A percentile compares a stretch with the other conserved stretches of the same genome.
Conservation (phyloP, 495 filamentous ascomycete species). For the Hypomontagnella monticulosa region DNA sequence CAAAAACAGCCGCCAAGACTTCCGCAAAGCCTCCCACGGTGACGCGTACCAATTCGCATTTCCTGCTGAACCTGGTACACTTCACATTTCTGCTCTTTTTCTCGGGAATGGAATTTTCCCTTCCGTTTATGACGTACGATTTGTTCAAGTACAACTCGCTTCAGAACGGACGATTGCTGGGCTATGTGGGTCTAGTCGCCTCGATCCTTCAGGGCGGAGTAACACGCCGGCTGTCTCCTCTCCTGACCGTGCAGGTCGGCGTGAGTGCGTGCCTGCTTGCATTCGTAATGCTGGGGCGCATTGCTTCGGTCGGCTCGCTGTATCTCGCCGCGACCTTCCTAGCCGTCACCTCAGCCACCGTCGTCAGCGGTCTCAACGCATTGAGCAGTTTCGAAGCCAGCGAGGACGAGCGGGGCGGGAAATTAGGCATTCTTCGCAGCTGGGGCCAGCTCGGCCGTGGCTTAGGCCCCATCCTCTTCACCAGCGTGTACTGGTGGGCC, state of each 20-base stretch:
- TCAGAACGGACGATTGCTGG: slow-evolving; percentile 86
- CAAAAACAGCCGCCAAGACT: slow-evolving; percentile 38
- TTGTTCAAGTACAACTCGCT: slow-evolving; percentile 82
- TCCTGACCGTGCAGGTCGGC: slow-evolving; percentile 80
- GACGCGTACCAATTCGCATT: slow-evolving; percentile 78
- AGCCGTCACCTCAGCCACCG: slow-evolving; percentile 89
- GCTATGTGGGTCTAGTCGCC: slow-evolving; percentile 92
- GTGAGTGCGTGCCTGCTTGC: slow-evolving; percentile 78
- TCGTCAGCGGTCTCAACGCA: slow-evolving; percentile 93
- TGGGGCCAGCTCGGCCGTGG: slow-evolving; percentile 87
- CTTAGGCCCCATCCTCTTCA: slow-evolving; percentile 87
- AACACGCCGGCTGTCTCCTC: slow-evolving; percentile 80
- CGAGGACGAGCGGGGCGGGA: slow-evolving; percentile 82
- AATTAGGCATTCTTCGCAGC: slow-evolving; percentile 85
- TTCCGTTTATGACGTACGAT: slow-evolving; percentile 97
- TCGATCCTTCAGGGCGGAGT: slow-evolving; percentile 88
- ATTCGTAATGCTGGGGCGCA: slow-evolving; percentile 80
- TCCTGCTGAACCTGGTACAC: slow-evolving; percentile 86
- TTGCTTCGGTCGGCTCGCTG: slow-evolving; percentile 70
- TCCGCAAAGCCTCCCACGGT: slow-evolving; percentile 31
- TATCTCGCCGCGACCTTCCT: slow-evolving; percentile 84
- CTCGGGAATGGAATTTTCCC: slow-evolving; percentile 94
- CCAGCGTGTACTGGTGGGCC: slow-evolving; percentile 99
- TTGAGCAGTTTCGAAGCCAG: slow-evolving; percentile 88
- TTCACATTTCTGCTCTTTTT: slow-evolving; percentile 95